Evolutionary conservation across 805 yeast species (phyloP).

Genomic region (Candida nonsorbophila): DNA sequence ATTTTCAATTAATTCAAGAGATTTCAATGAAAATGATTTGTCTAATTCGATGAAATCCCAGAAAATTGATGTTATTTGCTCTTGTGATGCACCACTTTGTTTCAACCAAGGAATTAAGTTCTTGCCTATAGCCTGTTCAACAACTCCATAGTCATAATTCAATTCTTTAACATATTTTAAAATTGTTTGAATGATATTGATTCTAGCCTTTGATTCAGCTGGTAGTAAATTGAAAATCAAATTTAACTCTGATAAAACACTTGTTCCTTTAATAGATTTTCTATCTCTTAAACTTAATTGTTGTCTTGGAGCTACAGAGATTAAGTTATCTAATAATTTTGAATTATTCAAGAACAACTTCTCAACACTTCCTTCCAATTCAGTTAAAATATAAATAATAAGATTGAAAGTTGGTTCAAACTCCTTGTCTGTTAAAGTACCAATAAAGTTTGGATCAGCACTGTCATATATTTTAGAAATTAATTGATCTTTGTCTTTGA

Average conservation of each 20-base stretch:
- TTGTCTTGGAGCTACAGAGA: conserved; percentile 27
- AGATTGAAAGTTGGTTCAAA: conserved; percentile 43
- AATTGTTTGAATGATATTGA: conserved; percentile 24
- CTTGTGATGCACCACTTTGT: conserved; percentile 23
- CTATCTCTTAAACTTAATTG: conserved; percentile 40
- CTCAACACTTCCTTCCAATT: conserved; percentile 22
- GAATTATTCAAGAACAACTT: conserved; percentile 18
- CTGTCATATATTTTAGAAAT: conserved; percentile 19
- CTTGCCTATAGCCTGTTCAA: conserved; percentile 30
- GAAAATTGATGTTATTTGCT: conserved; percentile 23
- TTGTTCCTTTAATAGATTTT: conserved; percentile 36
- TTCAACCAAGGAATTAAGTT: conserved; percentile 33
- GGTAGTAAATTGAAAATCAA: conserved; percentile 39
- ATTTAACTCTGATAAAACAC: conserved; percentile 35
- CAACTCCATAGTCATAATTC: conserved; percentile 24
- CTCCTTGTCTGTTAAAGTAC: conserved; percentile 35
- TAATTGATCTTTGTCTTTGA: conserved; percentile 23
- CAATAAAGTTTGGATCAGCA: conserved; percentile 23
- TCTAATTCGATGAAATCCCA: conserved; percentile 37
- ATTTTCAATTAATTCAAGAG: conserved; percentile 30
- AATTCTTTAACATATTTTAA: conserved; percentile 25
- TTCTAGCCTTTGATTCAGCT: conserved; percentile 23
- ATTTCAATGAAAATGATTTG: conserved; percentile 17
- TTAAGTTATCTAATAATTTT: conserved; percentile 20
- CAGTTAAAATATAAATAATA: conserved; percentile 27